Evolutionary conservation across 2,329 filamentous ascomycete genomes (phyloP).

Genomic region (Coccinonectria pachysandricola): DNA sequence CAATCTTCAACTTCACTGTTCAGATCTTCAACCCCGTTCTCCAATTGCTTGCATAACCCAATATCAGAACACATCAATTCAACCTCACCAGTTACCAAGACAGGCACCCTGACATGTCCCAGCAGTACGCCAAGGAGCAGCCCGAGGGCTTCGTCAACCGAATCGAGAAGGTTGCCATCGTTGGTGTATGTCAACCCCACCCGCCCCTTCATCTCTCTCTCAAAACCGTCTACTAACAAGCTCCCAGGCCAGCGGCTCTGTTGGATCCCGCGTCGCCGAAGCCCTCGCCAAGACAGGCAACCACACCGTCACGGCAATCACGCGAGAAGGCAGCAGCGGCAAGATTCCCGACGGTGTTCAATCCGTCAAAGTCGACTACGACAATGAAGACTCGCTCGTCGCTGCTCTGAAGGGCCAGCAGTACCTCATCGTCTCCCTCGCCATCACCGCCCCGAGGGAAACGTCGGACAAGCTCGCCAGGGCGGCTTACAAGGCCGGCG

Average conservation of each 20-base stretch:
- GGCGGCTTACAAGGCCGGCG: constrained; percentile 44
- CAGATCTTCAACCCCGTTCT: no score
- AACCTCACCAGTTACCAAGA: no score
- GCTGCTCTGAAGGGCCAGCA: constrained; percentile 43
- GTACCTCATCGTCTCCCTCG: constrained; percentile 46
- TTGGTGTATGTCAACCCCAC: constrained; percentile 30
- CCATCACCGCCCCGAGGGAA: constrained; percentile 30
- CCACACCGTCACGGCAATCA: constrained; percentile 41
- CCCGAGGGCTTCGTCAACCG: constrained; percentile 28
- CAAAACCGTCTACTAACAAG: constrained; percentile 3
- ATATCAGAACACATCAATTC: no score
- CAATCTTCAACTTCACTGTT: no score
- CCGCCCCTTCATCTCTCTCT: accelerated
- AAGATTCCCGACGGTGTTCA: constrained; percentile 34
- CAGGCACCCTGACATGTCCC: no score
- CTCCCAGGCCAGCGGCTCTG: constrained; percentile 29
- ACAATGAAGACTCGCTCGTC: constrained; percentile 32
- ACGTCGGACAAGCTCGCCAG: constrained; percentile 39
- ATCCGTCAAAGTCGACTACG: constrained; percentile 33
- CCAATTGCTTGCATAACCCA: no score
- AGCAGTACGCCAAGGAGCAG: constrained; percentile 25
- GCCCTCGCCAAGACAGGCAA: constrained; percentile 35
- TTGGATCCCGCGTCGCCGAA: constrained; percentile 28
- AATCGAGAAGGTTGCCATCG: constrained; percentile 34
- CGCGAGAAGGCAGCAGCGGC: constrained; percentile 31